Evolutionary conservation across 768 basidiomycete genomes (phyloP).

Genomic region (Naematelia encephala): DNA sequence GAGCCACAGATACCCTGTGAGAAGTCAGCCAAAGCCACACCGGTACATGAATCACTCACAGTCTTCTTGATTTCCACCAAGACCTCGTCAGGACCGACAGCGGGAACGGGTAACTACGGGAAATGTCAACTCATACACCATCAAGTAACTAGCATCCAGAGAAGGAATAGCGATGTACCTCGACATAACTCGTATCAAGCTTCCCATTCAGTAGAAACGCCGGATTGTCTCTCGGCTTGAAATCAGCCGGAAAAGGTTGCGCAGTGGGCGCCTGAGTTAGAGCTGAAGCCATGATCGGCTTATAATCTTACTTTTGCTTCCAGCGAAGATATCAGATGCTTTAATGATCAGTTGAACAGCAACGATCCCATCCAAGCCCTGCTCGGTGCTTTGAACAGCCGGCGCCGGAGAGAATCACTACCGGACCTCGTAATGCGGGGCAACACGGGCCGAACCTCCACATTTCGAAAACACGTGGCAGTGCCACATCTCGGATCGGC

Average conservation of each 20-base stretch:
- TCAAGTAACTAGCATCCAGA: neutral
- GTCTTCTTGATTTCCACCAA: constrained; percentile 90
- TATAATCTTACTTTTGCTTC: too few species aligned
- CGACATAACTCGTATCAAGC: constrained; percentile 33
- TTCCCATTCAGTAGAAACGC: constrained; percentile 44
- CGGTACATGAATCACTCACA: constrained; percentile 51
- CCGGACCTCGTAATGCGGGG: too few species aligned
- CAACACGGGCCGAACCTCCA: neutral
- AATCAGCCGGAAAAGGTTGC: constrained; percentile 14
- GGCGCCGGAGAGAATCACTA: too few species aligned
- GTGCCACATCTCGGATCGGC: neutral
- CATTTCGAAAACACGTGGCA: neutral
- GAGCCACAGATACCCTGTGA: constrained; percentile 81
- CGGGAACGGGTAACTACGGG: constrained; percentile 44
- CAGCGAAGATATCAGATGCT: too few species aligned
- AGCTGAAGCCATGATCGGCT: neutral
- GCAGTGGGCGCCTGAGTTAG: neutral
- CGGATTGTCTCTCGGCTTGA: constrained; percentile 38
- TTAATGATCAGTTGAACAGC: too few species aligned
- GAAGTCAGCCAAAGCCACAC: constrained; percentile 6
- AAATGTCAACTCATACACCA: neutral
- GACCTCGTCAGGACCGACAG: constrained; percentile 64
- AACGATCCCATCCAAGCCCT: too few species aligned
- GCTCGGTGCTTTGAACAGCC: too few species aligned
- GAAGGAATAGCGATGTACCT: constrained; percentile 20